Evolutionary conservation across 164 flowering plant species (phyloP).

Genomic region (Kalanchoe fedtschenkoi): DNA sequence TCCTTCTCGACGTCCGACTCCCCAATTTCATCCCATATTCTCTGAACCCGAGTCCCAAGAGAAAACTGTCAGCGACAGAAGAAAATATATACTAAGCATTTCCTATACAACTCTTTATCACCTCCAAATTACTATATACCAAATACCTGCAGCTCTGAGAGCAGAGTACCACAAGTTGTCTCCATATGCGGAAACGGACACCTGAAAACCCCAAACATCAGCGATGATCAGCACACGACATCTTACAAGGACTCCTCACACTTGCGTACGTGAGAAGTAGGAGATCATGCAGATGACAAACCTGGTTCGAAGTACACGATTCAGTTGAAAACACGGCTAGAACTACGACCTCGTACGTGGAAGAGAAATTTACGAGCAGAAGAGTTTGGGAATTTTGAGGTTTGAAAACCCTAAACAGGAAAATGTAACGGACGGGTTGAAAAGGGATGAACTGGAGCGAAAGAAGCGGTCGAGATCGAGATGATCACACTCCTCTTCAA

Average conservation of each 20-base stretch:
- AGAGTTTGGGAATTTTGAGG: neutral
- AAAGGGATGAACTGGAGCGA: too few species aligned
- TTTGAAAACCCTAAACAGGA: neutral
- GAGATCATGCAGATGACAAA: neutral
- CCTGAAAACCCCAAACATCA: neutral
- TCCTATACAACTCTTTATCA: neutral
- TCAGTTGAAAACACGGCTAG: neutral
- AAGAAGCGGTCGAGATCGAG: too few species aligned
- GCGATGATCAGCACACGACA: neutral
- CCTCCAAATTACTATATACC: neutral
- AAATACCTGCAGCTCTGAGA: slow-evolving; percentile 57
- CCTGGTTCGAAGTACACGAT: neutral
- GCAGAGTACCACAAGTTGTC: slow-evolving; percentile 51
- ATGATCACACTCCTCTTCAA: too few species aligned
- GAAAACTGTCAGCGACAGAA: too few species aligned
- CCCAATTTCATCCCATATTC: slow-evolving; percentile 87
- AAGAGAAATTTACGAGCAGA: neutral
- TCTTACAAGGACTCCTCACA: neutral
- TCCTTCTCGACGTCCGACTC: slow-evolving; percentile 56
- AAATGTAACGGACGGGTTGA: neutral
- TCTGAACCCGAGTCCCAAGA: slow-evolving; percentile 27
- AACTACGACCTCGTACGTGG: too few species aligned
- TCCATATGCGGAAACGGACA: slow-evolving; percentile 30
- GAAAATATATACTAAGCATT: neutral
- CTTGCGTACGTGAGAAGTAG: neutral